These are phyloP conservation scores for Lonicera japonica DNA, from an alignment of 129 eudicot genomes.

Conservation along the genomic window DNA sequence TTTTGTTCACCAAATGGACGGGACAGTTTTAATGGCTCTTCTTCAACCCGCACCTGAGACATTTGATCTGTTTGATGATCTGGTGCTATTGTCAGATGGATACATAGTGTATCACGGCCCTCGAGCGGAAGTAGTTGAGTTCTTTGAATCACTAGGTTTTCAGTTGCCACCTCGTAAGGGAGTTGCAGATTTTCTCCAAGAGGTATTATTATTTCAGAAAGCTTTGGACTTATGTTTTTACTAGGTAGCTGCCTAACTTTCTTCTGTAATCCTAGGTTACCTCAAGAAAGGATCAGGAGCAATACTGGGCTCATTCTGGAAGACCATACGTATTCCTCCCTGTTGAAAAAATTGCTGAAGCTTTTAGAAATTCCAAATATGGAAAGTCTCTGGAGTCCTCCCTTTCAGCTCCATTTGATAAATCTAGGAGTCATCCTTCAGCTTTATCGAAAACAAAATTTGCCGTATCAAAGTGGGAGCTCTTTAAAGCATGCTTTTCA, in stretches of 20 bases:
- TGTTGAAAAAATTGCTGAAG: constrained; percentile 63
- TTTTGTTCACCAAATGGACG: constrained; percentile 86
- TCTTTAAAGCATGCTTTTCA: constrained; percentile 56
- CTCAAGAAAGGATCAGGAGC: constrained; percentile 85
- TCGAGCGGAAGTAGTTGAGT: constrained; percentile 64
- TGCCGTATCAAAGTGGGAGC: constrained; percentile 57
- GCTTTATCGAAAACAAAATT: constrained; percentile 49
- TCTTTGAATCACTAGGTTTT: constrained; percentile 78
- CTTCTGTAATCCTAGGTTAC: constrained; percentile 48
- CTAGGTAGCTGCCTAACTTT: not conserved
- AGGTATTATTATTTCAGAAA: constrained; percentile 34
- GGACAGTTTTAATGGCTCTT: constrained; percentile 81
- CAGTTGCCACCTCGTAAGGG: constrained; percentile 75
- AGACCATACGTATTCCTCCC: constrained; percentile 59
- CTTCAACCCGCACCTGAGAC: constrained; percentile 99
- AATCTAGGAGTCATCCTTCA: constrained; percentile 45
- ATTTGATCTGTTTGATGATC: constrained; percentile 86
- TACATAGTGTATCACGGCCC: constrained; percentile 84
- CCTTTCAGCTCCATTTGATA: constrained; percentile 54
- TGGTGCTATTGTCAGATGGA: constrained; percentile 75
- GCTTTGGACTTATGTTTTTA: constrained; percentile 6
- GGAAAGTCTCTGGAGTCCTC: constrained; percentile 43
- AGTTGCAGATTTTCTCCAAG: constrained; percentile 93
- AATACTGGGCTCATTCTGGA: constrained; percentile 79
- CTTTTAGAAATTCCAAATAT: constrained; percentile 44